Evolutionary conservation across 805 yeast species (phyloP).

Genomic region (Saturnispora zaruensis): DNA sequence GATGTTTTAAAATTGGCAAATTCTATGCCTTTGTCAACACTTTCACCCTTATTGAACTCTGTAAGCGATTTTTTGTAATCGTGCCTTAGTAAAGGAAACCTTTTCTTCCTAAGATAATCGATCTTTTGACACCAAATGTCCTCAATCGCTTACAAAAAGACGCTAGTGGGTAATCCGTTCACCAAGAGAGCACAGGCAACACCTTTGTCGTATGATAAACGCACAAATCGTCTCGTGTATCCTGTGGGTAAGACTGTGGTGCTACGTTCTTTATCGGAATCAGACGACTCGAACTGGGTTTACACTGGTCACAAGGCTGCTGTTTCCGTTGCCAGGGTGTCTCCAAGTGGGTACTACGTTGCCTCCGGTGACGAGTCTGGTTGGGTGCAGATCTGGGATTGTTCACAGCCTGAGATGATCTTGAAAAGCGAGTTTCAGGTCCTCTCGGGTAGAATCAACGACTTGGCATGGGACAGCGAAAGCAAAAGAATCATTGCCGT

Average conservation of each 20-base stretch:
- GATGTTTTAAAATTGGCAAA: not conserved
- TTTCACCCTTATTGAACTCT: not conserved
- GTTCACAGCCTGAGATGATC: constrained; percentile 42
- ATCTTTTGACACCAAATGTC: constrained; percentile 5
- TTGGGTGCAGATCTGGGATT: constrained; percentile 81
- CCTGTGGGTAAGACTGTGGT: constrained; percentile 74
- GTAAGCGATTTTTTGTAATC: not conserved
- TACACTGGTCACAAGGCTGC: constrained; percentile 61
- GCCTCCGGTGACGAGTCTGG: constrained; percentile 95
- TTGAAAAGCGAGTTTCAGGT: constrained; percentile 72
- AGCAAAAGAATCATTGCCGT: constrained; percentile 81
- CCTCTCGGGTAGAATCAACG: constrained; percentile 71
- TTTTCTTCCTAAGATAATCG: not conserved
- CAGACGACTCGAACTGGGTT: constrained; percentile 21
- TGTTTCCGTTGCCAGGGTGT: constrained; percentile 77
- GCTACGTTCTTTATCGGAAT: constrained; percentile 56
- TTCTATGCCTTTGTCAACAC: not conserved
- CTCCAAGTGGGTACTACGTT: constrained; percentile 83
- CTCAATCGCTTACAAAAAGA: constrained; percentile 19
- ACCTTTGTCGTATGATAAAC: constrained; percentile 66
- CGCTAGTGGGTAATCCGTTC: constrained; percentile 70
- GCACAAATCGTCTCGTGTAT: constrained; percentile 66
- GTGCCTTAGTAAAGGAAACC: not conserved
- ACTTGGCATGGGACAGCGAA: constrained; percentile 89
- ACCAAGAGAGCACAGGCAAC: constrained; percentile 65